phyloP scores from a whole-genome alignment of 176 grass and related monocot species.

The bread wheat (Triticum aestivum) region IWGSC_CS_RefSeq_v2.1 NC_057814.1:587094001-587094500 shows the following conservation, averaged over 20 bases:
- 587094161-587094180: slow-evolving; percentile 95
- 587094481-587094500: background rate
- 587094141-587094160: slow-evolving; percentile 75
- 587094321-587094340: slow-evolving; percentile 21
- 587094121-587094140: slow-evolving; percentile 69
- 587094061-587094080: background rate
- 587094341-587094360: slow-evolving; percentile 50
- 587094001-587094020: background rate
- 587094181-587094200: slow-evolving; percentile 68
- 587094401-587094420: slow-evolving; percentile 1
- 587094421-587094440: background rate
- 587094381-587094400: background rate
- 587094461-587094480: background rate
- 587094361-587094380: slow-evolving; percentile 17
- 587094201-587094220: slow-evolving; percentile 60
- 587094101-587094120: slow-evolving; percentile 13
- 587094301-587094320: background rate
- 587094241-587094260: slow-evolving; percentile 28
- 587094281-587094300: background rate
- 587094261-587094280: slow-evolving; percentile 13
- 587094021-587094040: background rate
- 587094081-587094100: background rate
- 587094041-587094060: background rate
- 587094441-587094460: background rate
- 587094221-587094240: slow-evolving; percentile 35